Evolutionary conservation across 139 green algal genomes (phyloP).

Genomic region (Chlorella sp.): DNA sequence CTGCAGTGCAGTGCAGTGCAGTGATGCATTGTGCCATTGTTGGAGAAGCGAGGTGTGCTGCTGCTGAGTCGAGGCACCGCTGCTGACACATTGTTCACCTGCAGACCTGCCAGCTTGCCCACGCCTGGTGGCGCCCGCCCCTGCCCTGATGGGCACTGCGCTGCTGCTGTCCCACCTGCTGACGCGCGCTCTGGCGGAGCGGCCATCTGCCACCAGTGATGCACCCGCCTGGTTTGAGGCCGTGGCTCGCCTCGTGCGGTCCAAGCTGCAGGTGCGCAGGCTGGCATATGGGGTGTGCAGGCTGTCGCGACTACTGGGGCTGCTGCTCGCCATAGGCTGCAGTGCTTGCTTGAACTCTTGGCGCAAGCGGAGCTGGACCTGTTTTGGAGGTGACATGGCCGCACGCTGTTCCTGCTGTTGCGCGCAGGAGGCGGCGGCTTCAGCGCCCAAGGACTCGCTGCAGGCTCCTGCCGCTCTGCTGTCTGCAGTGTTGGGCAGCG

Average conservation of each 20-base stretch:
- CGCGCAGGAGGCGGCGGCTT: not conserved
- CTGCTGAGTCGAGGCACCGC: too few relatives aligned
- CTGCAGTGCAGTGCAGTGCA: too few relatives aligned
- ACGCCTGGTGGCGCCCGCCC: conserved; percentile 9
- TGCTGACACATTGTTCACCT: too few relatives aligned
- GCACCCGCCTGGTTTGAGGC: conserved; percentile 65
- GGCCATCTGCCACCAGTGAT: conserved; percentile 48
- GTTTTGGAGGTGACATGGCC: too few relatives aligned
- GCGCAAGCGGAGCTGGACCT: too few relatives aligned
- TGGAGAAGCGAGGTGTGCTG: too few relatives aligned
- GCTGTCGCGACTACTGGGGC: too few relatives aligned
- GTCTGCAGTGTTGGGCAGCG: conserved; percentile 26
- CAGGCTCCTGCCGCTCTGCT: conserved; percentile 25
- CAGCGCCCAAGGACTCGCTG: conserved; percentile 49
- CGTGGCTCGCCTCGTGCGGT: conserved; percentile 24
- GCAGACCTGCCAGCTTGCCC: conserved; percentile 37
- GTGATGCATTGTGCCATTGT: too few relatives aligned
- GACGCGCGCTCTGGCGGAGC: conserved; percentile 39
- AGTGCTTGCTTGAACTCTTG: too few relatives aligned
- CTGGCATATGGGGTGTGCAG: too few relatives aligned
- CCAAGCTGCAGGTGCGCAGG: conserved; percentile 25
- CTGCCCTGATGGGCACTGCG: conserved; percentile 6
- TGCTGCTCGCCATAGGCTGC: too few relatives aligned
- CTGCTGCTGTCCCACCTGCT: conserved; percentile 63
- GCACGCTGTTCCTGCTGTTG: not conserved